Evolutionary conservation across 163 green algal genomes (phyloP), one percentile per base, ranked within the genome.

Genomic region (Scenedesmus sp.): DNA sequence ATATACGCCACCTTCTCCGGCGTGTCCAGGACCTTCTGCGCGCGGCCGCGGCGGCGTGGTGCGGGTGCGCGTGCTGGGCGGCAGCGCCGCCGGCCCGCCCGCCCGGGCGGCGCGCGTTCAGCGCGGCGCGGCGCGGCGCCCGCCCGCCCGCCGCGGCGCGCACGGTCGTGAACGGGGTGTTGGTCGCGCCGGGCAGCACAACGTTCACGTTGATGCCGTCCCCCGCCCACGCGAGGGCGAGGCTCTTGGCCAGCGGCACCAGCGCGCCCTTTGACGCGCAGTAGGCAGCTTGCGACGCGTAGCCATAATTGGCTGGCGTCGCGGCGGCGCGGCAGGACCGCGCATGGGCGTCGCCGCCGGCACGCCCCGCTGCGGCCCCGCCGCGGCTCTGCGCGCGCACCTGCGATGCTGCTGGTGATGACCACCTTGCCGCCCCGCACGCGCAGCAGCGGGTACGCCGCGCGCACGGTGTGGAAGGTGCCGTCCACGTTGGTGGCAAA

Each of bases 401-500:
- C 63, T 39, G 67, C 65, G 2, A 84, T n/a, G 54, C 67, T 80
- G 39, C 67, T 80, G n/a, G 67, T 84, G 69, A 84, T 80, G 57
- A 84, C 63, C 1, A 84, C 57, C 66, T 84, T 84, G 53, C 67
- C 60, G 13, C 60, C 15, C 2, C 39, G 26, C 31, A 57, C 58
- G 9, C 62, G 20, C 56, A 84, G 54, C 24, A 74, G 45, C 4
- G 77, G 67, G 44, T 79, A 80, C 2, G 77, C 77, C 1, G 77
- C 77, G 18, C 77, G 77, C 24, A 28, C 63, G n/a, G 20, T 48
- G 48, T 84, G 66, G 31, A 84, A 80, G 11, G 80, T 67, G 5
- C 77, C 77, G 29, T 84, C 77, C 28, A 80, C 57, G 45, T 84
- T 84, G 28, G 69, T 78, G 20, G 67, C 65, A 48, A 84, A 80